phyloP scores from a whole-genome alignment of 768 basidiomycete genomes.

The Panellus pusillus region DNA sequence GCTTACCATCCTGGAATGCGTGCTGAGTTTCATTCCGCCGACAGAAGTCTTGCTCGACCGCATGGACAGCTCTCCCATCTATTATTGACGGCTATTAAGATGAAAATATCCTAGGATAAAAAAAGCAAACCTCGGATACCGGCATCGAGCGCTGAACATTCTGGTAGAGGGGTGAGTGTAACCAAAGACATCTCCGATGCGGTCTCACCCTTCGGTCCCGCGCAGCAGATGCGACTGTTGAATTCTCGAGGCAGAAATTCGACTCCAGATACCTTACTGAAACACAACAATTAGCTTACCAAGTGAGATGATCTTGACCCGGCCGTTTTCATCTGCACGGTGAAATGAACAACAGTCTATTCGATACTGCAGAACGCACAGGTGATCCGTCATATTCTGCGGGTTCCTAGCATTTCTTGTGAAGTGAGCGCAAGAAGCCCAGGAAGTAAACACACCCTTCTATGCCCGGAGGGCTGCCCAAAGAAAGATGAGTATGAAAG shows the following conservation, averaged over 20 bases:
- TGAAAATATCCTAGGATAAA: background rate
- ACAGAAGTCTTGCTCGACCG: background rate
- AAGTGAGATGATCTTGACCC: background rate
- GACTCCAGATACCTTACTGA: no score
- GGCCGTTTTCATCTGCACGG: background rate
- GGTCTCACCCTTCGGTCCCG: background rate
- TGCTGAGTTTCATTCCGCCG: background rate
- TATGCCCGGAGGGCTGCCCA: background rate
- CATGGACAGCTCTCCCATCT: constrained; percentile 13
- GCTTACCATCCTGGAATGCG: constrained; percentile 9
- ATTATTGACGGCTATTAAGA: background rate
- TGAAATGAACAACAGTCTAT: background rate
- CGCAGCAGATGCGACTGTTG: background rate
- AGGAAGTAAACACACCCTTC: constrained; percentile 1
- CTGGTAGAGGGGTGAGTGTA: background rate
- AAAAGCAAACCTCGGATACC: constrained; percentile 8
- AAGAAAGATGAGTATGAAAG: background rate
- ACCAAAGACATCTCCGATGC: background rate
- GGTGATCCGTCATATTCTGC: constrained; percentile 2
- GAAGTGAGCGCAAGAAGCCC: background rate
- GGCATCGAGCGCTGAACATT: background rate
- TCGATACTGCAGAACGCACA: background rate
- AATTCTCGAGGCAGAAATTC: background rate
- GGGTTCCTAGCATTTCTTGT: constrained; percentile 5
- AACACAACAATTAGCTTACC: background rate